Base-by-base conservation (phyloP, 345 rosid species). In the Ricinus communis region DNA sequence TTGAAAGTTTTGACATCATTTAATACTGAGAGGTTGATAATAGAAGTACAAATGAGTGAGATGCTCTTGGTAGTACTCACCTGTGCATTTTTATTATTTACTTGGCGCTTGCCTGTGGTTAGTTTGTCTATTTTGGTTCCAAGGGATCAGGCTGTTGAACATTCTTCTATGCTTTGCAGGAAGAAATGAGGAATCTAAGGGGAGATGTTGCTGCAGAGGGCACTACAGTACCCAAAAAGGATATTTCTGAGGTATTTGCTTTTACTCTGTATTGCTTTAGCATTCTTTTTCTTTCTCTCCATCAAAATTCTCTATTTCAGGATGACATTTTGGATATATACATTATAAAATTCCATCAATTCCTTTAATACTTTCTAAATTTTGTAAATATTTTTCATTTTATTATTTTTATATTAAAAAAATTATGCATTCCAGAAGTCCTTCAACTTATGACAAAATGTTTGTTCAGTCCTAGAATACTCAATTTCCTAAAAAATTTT, bases 181-280 rank as follows among this genome's bases (percentile, higher is more conserved):
- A 82, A 62, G 82, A 76, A 77, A 63, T 58, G 51, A 83, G 71
- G 70, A 82, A 77, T 69, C 40, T 54, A 18, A 62, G 53, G 83
- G 82, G 78, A 63, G 56, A 24, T 12, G 74, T 58, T 38, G 60
- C 21, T 40, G 53, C 74, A 55, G 56, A 77, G 75, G 84, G 79
- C 15, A 56, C 68, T 0, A 0, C 59, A 2, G 51, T 45, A 50
- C 72, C 74, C 66, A 83, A 74, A 72, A 77, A 71, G 62, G 82
- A 87, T 67, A 85, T 87, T 33, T 95, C 86, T 1, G 87, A 89
- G 90, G 97, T 93, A 54, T 41, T 38, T 52, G 57, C 10, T 52
- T n/a, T 38, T 66, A 22, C 65, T 46, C 30, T 19, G 13, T 77
- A 38, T 56, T 16, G 13, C 31, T 62, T 33, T 21, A 60, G 47